phyloP scores from a whole-genome alignment of 768 basidiomycete genomes.

The Baorangia bicolor region DNA sequence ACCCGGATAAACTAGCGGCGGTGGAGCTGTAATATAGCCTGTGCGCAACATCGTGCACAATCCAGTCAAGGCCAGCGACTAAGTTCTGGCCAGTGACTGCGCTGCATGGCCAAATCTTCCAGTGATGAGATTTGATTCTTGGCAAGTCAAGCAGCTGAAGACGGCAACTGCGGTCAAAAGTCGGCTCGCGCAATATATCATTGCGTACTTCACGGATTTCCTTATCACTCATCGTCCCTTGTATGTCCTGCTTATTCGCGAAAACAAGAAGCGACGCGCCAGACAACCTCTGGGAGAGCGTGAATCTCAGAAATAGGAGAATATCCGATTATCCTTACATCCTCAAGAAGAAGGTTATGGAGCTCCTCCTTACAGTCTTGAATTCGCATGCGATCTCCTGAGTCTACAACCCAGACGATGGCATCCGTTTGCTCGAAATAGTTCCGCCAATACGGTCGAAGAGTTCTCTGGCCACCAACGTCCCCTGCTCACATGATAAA shows the following conservation, averaged over 20 bases:
- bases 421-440: slow-evolving; percentile 99
- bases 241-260: slow-evolving; percentile 97
- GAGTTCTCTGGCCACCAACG: slow-evolving; percentile 93
- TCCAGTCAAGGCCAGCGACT: slow-evolving; percentile 86
- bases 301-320: slow-evolving; percentile 19
- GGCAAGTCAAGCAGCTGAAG: slow-evolving; percentile 74
- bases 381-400: slow-evolving; percentile 87
- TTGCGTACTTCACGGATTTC: slow-evolving; percentile 81
- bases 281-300: slow-evolving; percentile 66
- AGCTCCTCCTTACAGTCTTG: slow-evolving; percentile 87
- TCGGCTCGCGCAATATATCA: not conserved
- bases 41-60: slow-evolving; percentile 83
- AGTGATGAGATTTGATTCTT: slow-evolving; percentile 83
- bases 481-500: slow-evolving; percentile 89
- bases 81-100: slow-evolving; percentile 88
- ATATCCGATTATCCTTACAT: slow-evolving; percentile 53
- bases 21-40: slow-evolving; percentile 79
- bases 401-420: slow-evolving; percentile 98
- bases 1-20: slow-evolving; percentile 7
- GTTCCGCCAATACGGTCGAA: slow-evolving; percentile 97
- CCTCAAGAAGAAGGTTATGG: slow-evolving; percentile 82
- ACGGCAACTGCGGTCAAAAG: slow-evolving; percentile 5
- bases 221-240: slow-evolving; percentile 74
- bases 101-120: slow-evolving; percentile 90
- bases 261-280: slow-evolving; percentile 96